Evolutionary conservation across 805 yeast genomes (phyloP).

Genomic region (Spathaspora arborariae): DNA sequence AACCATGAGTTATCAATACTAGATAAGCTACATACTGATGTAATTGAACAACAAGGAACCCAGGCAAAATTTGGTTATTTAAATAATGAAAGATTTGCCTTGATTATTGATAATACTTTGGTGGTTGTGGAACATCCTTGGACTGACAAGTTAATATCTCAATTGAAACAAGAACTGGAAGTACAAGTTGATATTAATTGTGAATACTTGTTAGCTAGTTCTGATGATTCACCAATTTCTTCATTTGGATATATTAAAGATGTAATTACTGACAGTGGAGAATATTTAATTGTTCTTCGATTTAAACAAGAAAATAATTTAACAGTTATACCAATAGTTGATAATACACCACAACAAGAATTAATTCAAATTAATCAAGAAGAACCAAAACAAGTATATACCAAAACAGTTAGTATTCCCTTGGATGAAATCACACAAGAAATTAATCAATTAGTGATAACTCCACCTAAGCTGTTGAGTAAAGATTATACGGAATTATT

Average conservation of each 20-base stretch:
- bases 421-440: slow-evolving; percentile 19
- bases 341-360: slow-evolving; percentile 2
- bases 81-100: slow-evolving; percentile 7
- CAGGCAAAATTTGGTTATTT: slow-evolving; percentile 4
- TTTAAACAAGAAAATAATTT: slow-evolving; percentile 9
- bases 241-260: slow-evolving; percentile 21
- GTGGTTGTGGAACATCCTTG: slow-evolving; percentile 16
- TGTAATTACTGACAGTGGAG: slow-evolving; percentile 24
- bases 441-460: slow-evolving; percentile 2
- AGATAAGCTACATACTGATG: slow-evolving; percentile 15
- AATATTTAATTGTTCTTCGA: slow-evolving; percentile 18
- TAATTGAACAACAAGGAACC: slow-evolving; percentile 1
- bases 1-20: slow-evolving; percentile 9
- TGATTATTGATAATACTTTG: slow-evolving; percentile 7
- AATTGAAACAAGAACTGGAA: slow-evolving; percentile 1
- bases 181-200: not conserved
- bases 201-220: slow-evolving; percentile 7
- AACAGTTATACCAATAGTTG: slow-evolving; percentile 13
- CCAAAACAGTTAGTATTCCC: not conserved
- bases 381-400: not conserved
- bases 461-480: not conserved
- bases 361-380: not conserved
- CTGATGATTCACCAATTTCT: slow-evolving; percentile 4
- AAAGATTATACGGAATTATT: slow-evolving; percentile 3
- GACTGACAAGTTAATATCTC: slow-evolving; percentile 10